Percentiles rank a stretch among this genome's conserved stretches.
Evolutionary conservation across 441 rosid genomes (phyloP).

Genomic region (Manihot esculenta): DNA sequence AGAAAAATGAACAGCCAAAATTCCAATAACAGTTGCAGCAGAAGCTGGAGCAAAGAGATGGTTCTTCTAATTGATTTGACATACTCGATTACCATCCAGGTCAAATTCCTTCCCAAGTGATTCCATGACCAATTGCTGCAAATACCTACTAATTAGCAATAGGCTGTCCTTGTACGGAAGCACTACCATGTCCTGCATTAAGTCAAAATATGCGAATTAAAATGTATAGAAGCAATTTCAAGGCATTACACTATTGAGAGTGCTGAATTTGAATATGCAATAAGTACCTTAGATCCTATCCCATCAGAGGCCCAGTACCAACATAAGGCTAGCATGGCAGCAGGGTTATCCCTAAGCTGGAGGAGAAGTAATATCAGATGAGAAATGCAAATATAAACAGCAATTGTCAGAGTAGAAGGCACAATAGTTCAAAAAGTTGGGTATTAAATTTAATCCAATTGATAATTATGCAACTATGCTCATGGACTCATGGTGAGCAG

Average conservation of each 20-base stretch:
- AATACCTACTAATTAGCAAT: slow-evolving; percentile 83
- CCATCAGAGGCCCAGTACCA: slow-evolving; percentile 98
- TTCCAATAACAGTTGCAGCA: not conserved
- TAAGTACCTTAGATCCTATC: slow-evolving; percentile 80
- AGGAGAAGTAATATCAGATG: slow-evolving; percentile 19
- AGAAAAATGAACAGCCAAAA: not conserved
- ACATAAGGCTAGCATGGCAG: slow-evolving; percentile 73
- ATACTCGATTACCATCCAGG: slow-evolving; percentile 87
- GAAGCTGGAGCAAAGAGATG: not conserved
- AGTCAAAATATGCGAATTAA: slow-evolving; percentile 20
- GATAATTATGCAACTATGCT: slow-evolving; percentile 1
- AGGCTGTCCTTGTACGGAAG: slow-evolving; percentile 99
- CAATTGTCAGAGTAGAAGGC: not conserved
- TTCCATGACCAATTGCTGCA: slow-evolving; percentile 99
- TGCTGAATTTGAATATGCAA: slow-evolving; percentile 7
- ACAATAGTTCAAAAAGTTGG: not conserved
- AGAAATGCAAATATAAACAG: not conserved
- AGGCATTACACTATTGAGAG: slow-evolving; percentile 6
- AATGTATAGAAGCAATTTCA: slow-evolving; percentile 14
- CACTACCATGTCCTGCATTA: slow-evolving; percentile 90
- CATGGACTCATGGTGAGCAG: not conserved
- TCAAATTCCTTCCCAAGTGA: slow-evolving; percentile 98
- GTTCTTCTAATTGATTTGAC: slow-evolving; percentile 22
- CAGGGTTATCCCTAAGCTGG: slow-evolving; percentile 81
- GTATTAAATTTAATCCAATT: not conserved